These are phyloP conservation scores for Melastoma candidum DNA, from an alignment of 441 rosid species.

Conservation along the genomic window DNA sequence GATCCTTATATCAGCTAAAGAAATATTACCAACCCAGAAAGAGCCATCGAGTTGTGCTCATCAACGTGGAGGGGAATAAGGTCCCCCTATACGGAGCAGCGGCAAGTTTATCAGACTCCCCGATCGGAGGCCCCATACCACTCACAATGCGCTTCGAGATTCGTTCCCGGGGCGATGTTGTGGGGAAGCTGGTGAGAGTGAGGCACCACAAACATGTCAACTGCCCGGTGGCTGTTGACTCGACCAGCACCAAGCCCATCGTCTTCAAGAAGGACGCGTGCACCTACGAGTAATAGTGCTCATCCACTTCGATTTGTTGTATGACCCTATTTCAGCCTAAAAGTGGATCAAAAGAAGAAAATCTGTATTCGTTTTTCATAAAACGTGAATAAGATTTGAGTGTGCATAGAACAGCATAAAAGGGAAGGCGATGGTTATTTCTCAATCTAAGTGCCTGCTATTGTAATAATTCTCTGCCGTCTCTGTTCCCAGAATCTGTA, in stretches of 20 bases:
- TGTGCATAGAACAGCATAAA: too few species aligned
- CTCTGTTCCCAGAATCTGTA: too few species aligned
- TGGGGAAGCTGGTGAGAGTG: conserved; percentile 77
- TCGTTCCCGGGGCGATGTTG: conserved; percentile 64
- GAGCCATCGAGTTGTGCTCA: conserved; percentile 51
- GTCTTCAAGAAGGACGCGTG: conserved; percentile 45
- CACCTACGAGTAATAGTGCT: conserved; percentile 30
- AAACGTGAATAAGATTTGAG: too few species aligned
- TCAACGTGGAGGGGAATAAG: conserved; percentile 49
- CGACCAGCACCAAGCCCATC: conserved; percentile 42
- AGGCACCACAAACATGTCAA: conserved; percentile 45
- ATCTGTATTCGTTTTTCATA: too few species aligned
- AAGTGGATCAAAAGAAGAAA: too few species aligned
- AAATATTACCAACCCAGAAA: conserved; percentile 82
- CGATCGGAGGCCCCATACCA: conserved; percentile 43
- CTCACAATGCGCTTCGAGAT: conserved; percentile 52
- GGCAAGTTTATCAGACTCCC: conserved; percentile 40
- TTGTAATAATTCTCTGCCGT: too few species aligned
- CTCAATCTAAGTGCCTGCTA: too few species aligned
- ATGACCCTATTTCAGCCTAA: too few species aligned
- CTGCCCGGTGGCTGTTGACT: conserved; percentile 53
- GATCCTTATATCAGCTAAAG: conserved; percentile 52
- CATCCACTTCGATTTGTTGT: too few species aligned
- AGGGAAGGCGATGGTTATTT: too few species aligned
- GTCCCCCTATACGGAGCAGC: conserved; percentile 95